Evolutionary conservation across 768 basidiomycete genomes (phyloP).

Genomic region (Russula sp.): DNA sequence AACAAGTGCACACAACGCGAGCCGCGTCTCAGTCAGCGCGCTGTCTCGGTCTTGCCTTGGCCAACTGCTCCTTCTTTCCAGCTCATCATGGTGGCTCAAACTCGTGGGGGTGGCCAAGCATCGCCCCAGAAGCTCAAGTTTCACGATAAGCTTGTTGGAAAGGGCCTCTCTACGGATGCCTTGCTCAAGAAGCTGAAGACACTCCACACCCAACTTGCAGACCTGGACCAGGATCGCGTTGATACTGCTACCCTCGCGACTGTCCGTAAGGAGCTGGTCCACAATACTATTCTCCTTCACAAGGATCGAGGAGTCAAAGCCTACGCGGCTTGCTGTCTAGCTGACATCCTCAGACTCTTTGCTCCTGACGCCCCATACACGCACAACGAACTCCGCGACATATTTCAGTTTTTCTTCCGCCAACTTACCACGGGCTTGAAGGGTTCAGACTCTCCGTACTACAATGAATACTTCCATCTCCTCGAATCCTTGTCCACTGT

Average conservation of each 20-base stretch:
- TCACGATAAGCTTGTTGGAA: conserved; percentile 75
- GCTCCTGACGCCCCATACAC: conserved; percentile 98
- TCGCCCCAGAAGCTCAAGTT: conserved; percentile 67
- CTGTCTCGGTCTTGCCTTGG: not conserved
- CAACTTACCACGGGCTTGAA: conserved; percentile 77
- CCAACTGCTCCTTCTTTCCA: conserved; percentile 3
- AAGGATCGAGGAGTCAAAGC: conserved; percentile 97
- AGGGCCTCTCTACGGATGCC: conserved; percentile 74
- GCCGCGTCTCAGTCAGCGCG: conserved; percentile 25
- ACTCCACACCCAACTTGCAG: conserved; percentile 72
- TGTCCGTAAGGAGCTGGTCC: conserved; percentile 77
- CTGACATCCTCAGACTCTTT: conserved; percentile 88
- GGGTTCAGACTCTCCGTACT: conserved; percentile 76
- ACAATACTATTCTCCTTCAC: conserved; percentile 79
- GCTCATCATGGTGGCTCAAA: conserved; percentile 66
- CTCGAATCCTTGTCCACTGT: conserved; percentile 90
- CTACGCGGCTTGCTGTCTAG: conserved; percentile 89
- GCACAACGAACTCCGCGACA: conserved; percentile 82
- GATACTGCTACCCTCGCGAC: conserved; percentile 67
- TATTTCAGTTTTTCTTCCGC: conserved; percentile 94
- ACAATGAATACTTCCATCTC: conserved; percentile 92
- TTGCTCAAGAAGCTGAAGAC: conserved; percentile 83
- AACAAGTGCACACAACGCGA: conserved; percentile 30
- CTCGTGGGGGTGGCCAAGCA: conserved; percentile 54
- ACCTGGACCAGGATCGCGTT: conserved; percentile 83